Conservation (phyloP, 306 rosid genomes). For the Datisca glomerata region DNA sequence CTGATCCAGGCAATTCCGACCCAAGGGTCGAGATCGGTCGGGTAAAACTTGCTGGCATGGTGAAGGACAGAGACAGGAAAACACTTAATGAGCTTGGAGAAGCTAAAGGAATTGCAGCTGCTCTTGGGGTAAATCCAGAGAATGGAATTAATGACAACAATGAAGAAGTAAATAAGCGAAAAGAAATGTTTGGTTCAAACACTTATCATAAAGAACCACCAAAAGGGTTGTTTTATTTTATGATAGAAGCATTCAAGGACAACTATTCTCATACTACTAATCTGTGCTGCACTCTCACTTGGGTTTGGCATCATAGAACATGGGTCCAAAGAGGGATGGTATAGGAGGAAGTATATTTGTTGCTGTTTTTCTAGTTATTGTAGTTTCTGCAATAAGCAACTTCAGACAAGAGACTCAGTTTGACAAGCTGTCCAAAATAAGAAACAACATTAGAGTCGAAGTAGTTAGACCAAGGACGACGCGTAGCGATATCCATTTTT, state of each 20-base stretch:
- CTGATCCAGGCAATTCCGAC: background rate
- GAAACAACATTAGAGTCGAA: constrained; percentile 50
- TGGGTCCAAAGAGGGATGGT: constrained; percentile 73
- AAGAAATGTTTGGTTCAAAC: constrained; percentile 43
- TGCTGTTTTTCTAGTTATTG: constrained; percentile 59
- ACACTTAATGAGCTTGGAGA: constrained; percentile 27
- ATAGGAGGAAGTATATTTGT: constrained; percentile 71
- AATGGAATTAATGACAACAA: constrained; percentile 34
- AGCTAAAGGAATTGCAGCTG: constrained; percentile 23
- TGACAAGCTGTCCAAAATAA: constrained; percentile 60
- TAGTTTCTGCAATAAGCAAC: constrained; percentile 64
- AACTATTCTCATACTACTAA: constrained; percentile 57
- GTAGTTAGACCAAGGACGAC: constrained; percentile 46
- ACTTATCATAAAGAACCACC: constrained; percentile 59
- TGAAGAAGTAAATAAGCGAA: constrained; percentile 21
- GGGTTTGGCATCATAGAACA: constrained; percentile 75
- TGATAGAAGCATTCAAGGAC: constrained; percentile 66
- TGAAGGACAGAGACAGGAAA: constrained; percentile 29
- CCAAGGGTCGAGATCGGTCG: constrained; percentile 12
- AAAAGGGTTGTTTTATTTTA: constrained; percentile 42
- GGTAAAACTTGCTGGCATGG: constrained; percentile 25
- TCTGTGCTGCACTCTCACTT: constrained; percentile 65
- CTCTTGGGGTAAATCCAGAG: constrained; percentile 26
- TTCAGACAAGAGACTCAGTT: constrained; percentile 76
- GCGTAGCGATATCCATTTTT: constrained; percentile 53